phyloP scores from a whole-genome alignment of 2,329 filamentous ascomycete genomes.

The Salinomyces thailandicus region DNA sequence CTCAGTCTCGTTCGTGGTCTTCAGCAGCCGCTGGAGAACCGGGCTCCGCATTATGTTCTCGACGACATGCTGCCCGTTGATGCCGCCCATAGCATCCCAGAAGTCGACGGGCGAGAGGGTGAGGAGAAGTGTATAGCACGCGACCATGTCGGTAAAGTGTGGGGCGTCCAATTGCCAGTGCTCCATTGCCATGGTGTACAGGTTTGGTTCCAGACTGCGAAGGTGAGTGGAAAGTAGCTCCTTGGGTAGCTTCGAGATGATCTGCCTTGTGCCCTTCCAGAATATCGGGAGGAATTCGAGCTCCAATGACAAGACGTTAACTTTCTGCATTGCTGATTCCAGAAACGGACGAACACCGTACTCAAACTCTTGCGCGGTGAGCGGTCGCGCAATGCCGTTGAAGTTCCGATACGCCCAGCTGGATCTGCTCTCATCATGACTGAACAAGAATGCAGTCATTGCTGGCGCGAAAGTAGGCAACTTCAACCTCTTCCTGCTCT shows the following conservation, averaged over 20 bases:
- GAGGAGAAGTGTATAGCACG: conserved; percentile 59
- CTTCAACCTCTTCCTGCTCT: conserved; percentile 67
- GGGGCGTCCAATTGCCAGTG: conserved; percentile 45
- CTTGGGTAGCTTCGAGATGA: conserved; percentile 63
- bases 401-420: conserved; percentile 61
- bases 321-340: conserved; percentile 52
- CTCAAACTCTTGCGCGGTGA: conserved; percentile 68
- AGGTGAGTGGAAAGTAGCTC: conserved; percentile 68
- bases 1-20: conserved; percentile 43
- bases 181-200: conserved; percentile 50
- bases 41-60: conserved; percentile 72
- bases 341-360: conserved; percentile 74
- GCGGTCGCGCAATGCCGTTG: conserved; percentile 51
- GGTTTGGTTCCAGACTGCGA: conserved; percentile 64
- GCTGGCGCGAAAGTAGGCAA: conserved; percentile 67
- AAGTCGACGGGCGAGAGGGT: conserved; percentile 69
- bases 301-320: conserved; percentile 46
- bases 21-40: conserved; percentile 51
- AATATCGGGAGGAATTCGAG: conserved; percentile 54
- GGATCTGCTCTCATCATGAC: conserved; percentile 51
- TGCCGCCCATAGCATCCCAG: conserved; percentile 78
- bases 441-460: conserved; percentile 77
- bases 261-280: conserved; percentile 66
- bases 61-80: conserved; percentile 68
- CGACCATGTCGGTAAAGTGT: conserved; percentile 58